Evolutionary conservation across 495 filamentous ascomycete genomes (phyloP), one percentile per base, ranked within the genome.

Genomic region (Neurospora sp.): DNA sequence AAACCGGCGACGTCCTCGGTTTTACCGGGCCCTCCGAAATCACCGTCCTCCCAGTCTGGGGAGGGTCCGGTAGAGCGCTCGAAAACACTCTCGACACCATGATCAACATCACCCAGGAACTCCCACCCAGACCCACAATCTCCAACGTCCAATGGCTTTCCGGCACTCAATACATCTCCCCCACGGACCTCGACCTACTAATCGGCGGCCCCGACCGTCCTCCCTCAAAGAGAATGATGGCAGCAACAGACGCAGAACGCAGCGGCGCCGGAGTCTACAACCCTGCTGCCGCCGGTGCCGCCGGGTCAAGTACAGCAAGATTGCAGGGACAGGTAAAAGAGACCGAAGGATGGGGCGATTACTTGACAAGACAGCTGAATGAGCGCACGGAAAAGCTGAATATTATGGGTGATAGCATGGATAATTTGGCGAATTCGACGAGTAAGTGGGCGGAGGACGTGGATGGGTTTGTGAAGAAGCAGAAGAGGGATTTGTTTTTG

Each of bases 141-240:
- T 94, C 92, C 10, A 97, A 96, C 75, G 78, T 99, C 27, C 93
- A 97, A 80, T 99, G 96, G 96, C 93, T 99, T 46, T 90, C 94
- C 0, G 96, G 96, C 2, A 98, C 96, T 14, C 95, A 97, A 81
- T 92, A 97, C 74, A 85, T 99, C 41, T 92, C 92, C 20, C 91
- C 93, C 16, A 84, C 90, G n/a, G 96, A 99, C 79, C 89, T 99
- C 83, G 96, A 98, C 75, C 80, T 96, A 9, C 81, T 98, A 42
- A 96, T 99, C 73, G 94, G 96, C 40, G 96, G 96, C 0, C 90
- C 93, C 39, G 90, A 94, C 75, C 88, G 96, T 12, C 96, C 95
- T 14, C 91, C 93, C 0, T 94, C 92, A 18, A 91, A 91, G 72
- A 91, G 94, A 84, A 85, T 95, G 88, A 77, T 83, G 73, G 85